phyloP scores from a whole-genome alignment of 805 yeast species.

The Zygosaccharomyces bailii region DNA sequence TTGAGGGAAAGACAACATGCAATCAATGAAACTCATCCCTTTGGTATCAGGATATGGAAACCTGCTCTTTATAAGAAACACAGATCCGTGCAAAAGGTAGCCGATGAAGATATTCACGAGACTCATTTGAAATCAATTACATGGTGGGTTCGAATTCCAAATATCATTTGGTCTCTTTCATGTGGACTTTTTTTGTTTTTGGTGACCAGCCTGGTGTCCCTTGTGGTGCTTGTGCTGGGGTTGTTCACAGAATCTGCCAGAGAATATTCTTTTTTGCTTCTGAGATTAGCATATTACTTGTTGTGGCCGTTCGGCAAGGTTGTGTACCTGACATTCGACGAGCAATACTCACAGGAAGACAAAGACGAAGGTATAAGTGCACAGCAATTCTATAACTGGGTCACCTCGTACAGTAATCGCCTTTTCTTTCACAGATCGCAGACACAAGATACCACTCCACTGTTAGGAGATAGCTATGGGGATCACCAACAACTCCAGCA shows the following conservation, averaged over 20 bases:
- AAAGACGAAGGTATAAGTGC: constrained; percentile 82
- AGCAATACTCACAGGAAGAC: constrained; percentile 80
- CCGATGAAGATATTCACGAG: constrained; percentile 91
- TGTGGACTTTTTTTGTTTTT: constrained; percentile 63
- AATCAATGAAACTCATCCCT: constrained; percentile 93
- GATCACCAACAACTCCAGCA: constrained; percentile 13
- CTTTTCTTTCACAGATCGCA: constrained; percentile 57
- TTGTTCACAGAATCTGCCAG: constrained; percentile 47
- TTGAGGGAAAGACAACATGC: constrained; percentile 92
- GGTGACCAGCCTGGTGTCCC: constrained; percentile 43
- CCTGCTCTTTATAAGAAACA: constrained; percentile 93
- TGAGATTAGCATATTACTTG: constrained; percentile 65
- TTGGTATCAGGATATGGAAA: constrained; percentile 98
- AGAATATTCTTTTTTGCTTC: constrained; percentile 59
- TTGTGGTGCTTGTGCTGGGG: constrained; percentile 42
- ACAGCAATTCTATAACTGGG: constrained; percentile 86
- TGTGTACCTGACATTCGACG: constrained; percentile 72
- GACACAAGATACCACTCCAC: constrained; percentile 10
- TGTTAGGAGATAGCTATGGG: constrained; percentile 13
- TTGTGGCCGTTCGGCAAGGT: constrained; percentile 87
- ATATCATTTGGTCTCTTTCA: constrained; percentile 67
- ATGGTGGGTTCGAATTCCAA: constrained; percentile 62
- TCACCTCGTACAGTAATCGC: constrained; percentile 68
- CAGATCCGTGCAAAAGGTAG: constrained; percentile 86
- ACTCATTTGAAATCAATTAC: constrained; percentile 52